Evolutionary conservation across 371 early-diverging fungal genomes (phyloP), one percentile per base, ranked within the genome.

Genomic region (Syncephalastrum contaminatum): DNA sequence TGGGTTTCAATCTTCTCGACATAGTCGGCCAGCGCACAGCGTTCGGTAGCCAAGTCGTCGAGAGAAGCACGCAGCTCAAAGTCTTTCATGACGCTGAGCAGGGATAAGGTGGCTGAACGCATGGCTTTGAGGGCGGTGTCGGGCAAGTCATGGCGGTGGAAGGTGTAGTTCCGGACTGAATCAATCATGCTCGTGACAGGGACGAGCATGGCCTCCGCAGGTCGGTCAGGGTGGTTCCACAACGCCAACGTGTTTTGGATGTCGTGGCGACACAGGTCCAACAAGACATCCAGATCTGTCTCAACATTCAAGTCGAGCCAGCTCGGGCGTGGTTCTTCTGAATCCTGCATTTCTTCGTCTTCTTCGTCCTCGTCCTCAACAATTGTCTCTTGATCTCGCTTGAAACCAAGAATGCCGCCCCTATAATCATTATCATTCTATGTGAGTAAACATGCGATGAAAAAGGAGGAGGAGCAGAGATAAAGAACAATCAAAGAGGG

Each of bases 241-340:
- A 66, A 59, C 8, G 66, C 41, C 10, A 78, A 53, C 19, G 70
- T 75, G 20, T 25, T 43, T 50, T 78, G 73, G 15, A 73, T 73
- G 52, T 70, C 73, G 10, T 60, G 56, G 56, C 69, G 75, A 20
- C 71, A 72, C 10, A 59, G 19, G 2, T 46, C 41, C 39, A 72
- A 43, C 4, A 78, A 51, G 1, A 74, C 73, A 56, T 78, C 78
- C 30, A 78, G 41, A 45, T 78, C 73, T 0, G 75, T 74, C 51
- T 74, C 75, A 3, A 78, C 71, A 48, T 78, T 64, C 41, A 74
- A 45, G 43, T 78, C 71, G 18, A 63, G 58, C 78, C 78, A 78
- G 21, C 66, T 72, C 16, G 78, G 78, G 16, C 70, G 75, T 14
- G 78, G 78, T 51, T 54, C 69, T 48, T 53, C 54, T 2, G 75